phyloP scores from a whole-genome alignment of 129 eudicot species.

The Saussurea involucrata region DNA sequence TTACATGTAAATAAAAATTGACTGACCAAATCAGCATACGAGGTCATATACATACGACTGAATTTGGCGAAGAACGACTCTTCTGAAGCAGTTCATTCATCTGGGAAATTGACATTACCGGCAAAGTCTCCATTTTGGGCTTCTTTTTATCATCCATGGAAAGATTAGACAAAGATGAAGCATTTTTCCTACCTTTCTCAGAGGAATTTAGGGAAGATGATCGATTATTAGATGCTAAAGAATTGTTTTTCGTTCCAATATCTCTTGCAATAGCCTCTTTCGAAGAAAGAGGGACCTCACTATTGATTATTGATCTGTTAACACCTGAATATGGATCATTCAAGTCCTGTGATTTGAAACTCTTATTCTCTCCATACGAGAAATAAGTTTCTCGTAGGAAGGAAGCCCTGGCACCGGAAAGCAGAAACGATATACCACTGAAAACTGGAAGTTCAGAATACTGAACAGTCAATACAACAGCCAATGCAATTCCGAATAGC shows the following conservation, averaged over 20 bases:
- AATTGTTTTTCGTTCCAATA: neutral
- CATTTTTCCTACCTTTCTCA: neutral
- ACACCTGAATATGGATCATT: slow-evolving; percentile 9
- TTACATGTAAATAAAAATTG: slow-evolving; percentile 8
- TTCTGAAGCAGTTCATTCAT: slow-evolving; percentile 50
- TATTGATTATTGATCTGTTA: neutral
- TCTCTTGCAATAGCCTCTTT: neutral
- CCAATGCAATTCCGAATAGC: slow-evolving; percentile 31
- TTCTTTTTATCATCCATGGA: slow-evolving; percentile 13
- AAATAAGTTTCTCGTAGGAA: slow-evolving; percentile 21
- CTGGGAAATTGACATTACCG: slow-evolving; percentile 46
- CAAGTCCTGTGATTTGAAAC: neutral
- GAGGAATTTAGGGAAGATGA: neutral
- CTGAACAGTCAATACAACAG: slow-evolving; percentile 33
- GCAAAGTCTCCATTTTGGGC: slow-evolving; percentile 9
- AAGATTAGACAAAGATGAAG: neutral
- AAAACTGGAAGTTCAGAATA: slow-evolving; percentile 34
- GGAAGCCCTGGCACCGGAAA: slow-evolving; percentile 29
- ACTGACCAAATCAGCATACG: slow-evolving; percentile 18
- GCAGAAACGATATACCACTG: slow-evolving; percentile 23
- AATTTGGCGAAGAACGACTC: slow-evolving; percentile 27
- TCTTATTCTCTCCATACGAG: neutral
- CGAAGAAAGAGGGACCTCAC: neutral
- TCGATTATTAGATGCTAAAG: neutral
- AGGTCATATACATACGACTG: slow-evolving; percentile 43